phyloP scores from a whole-genome alignment of 352 stramenopile species.

The Peronospora destructor region DNA sequence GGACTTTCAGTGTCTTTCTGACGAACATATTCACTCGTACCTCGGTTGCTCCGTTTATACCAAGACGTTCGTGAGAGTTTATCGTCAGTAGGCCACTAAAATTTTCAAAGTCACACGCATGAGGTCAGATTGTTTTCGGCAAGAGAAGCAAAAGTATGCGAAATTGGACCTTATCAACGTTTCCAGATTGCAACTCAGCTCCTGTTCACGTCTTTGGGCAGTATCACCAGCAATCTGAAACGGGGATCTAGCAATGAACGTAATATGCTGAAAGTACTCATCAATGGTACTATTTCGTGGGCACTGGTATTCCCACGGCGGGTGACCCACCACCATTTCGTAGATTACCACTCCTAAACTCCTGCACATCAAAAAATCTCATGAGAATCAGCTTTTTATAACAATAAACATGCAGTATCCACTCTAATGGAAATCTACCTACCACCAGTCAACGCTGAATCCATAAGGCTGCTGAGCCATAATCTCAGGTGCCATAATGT shows the following conservation, averaged over 20 bases:
- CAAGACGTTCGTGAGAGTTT: conserved; percentile 40
- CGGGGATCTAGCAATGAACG: conserved; percentile 1
- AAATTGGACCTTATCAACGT: conserved; percentile 29
- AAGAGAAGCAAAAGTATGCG: not conserved
- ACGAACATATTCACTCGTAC: conserved; percentile 10
- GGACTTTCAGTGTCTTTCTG: not conserved
- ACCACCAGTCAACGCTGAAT: conserved; percentile 66
- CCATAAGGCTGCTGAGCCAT: conserved; percentile 35
- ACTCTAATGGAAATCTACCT: conserved; percentile 3
- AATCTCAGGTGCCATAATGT: conserved; percentile 70
- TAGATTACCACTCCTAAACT: conserved; percentile 64
- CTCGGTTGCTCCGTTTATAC: conserved; percentile 26
- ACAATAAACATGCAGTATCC: not conserved
- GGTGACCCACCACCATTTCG: conserved; percentile 58
- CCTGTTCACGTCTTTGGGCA: not conserved
- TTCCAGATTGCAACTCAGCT: conserved; percentile 16
- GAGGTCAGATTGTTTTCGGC: not conserved
- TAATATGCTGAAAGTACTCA: conserved; percentile 35
- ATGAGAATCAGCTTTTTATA: not conserved
- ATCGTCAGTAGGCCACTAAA: conserved; percentile 21
- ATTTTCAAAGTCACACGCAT: not conserved
- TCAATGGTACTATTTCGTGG: conserved; percentile 13
- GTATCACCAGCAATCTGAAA: conserved; percentile 5
- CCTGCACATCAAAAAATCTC: conserved; percentile 29
- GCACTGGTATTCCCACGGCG: conserved; percentile 68